Percentiles rank a stretch among this genome's conserved stretches.
phyloP scores from a whole-genome alignment of 1,284 basidiomycete species.

The Chalciporus sp. region DNA sequence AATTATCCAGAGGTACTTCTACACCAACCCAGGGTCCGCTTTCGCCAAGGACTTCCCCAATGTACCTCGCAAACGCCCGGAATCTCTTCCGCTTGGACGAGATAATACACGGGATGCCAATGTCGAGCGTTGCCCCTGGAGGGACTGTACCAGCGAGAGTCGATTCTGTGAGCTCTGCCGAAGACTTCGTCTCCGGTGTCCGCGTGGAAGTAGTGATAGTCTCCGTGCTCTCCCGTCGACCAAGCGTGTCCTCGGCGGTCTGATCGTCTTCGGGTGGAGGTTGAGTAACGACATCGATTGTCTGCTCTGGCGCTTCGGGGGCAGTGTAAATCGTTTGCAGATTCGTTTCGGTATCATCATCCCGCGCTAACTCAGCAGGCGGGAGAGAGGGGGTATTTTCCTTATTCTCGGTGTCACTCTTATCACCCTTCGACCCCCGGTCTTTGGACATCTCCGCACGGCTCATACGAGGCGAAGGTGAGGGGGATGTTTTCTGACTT shows the following conservation, averaged over 20 bases:
- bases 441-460: conserved; percentile 24
- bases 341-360: conserved; percentile 28
- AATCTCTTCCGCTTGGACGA: conserved; percentile 81
- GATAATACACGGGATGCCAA: conserved; percentile 92
- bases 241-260: conserved; percentile 15
- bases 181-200: conserved; percentile 25
- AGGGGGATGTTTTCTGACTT: conserved; percentile 18
- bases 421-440: conserved; percentile 9
- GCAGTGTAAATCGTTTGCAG: conserved; percentile 26
- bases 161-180: conserved; percentile 29
- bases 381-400: conserved; percentile 17
- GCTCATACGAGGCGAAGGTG: conserved; percentile 21
- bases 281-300: conserved; percentile 9
- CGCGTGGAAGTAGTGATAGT: conserved; percentile 23
- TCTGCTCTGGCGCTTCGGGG: conserved; percentile 12
- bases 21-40: conserved; percentile 89
- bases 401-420: conserved; percentile 12
- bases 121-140: conserved; percentile 74
- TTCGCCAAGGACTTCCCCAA: conserved; percentile 82
- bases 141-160: conserved; percentile 37
- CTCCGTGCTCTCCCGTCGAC: conserved; percentile 24
- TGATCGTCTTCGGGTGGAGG: conserved; percentile 19
- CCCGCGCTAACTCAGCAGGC: conserved; percentile 7
- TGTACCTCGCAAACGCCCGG: conserved; percentile 85
- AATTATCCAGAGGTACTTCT: conserved; percentile 74